Percentiles rank a stretch among this genome's conserved stretches.
Evolutionary conservation across 2,329 filamentous ascomycete species (phyloP).

Genomic region (Intubia oerlemansii): DNA sequence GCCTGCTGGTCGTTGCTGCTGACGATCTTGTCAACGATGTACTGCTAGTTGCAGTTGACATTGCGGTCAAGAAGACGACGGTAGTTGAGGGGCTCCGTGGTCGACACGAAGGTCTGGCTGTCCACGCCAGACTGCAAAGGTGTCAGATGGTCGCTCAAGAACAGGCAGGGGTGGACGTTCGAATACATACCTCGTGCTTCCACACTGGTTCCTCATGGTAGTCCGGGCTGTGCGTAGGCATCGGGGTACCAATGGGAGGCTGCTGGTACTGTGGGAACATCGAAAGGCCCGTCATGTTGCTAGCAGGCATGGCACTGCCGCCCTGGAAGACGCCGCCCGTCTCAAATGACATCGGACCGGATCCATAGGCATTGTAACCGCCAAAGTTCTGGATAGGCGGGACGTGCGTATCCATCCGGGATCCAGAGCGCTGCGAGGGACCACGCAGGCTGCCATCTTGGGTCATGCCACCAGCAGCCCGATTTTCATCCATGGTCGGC

Average conservation of each 20-base stretch:
- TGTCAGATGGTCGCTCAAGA: slow-evolving; percentile 17
- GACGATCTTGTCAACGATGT: slow-evolving; percentile 98
- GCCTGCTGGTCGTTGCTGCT: slow-evolving; percentile 98
- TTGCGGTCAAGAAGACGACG: slow-evolving; percentile 86
- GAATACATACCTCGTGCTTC: no score
- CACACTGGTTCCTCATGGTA: no score
- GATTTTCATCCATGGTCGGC: no score
- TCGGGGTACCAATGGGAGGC: slow-evolving; percentile 38
- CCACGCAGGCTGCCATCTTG: slow-evolving; percentile 22
- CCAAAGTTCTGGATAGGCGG: slow-evolving; percentile 12
- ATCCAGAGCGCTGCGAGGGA: slow-evolving; percentile 20
- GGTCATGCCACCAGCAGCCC: no score
- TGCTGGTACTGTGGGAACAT: slow-evolving; percentile 29
- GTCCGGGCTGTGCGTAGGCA: slow-evolving; percentile 55
- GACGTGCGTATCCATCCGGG: slow-evolving; percentile 22
- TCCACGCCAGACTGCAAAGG: no score
- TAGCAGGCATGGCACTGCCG: slow-evolving; percentile 8
- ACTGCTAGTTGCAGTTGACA: slow-evolving; percentile 97
- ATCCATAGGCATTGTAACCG: slow-evolving; percentile 12
- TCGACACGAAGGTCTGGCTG: slow-evolving; percentile 59
- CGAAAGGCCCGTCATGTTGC: slow-evolving; percentile 18
- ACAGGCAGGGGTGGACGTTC: no score
- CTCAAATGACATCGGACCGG: slow-evolving; percentile 12
- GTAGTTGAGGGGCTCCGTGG: slow-evolving; percentile 88
- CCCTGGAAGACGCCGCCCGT: slow-evolving; percentile 8